Percentiles rank a stretch among this genome's conserved stretches.
These are phyloP conservation scores for Fusarium humuli DNA, from an alignment of 2,329 filamentous ascomycete genomes.

Conservation along the genomic window DNA sequence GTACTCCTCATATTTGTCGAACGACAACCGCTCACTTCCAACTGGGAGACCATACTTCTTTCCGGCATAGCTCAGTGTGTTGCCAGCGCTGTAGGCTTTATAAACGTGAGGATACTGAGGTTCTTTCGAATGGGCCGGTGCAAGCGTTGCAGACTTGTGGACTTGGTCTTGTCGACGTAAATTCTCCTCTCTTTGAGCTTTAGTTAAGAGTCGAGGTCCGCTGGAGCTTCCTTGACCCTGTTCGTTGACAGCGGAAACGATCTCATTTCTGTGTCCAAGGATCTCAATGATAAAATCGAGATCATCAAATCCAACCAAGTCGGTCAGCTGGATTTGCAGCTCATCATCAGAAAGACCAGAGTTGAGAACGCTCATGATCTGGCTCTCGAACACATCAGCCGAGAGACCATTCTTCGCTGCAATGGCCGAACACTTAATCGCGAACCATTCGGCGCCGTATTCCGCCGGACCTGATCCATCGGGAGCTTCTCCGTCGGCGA, in stretches of 20 bases:
- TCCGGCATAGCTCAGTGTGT: constrained; percentile 82
- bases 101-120: constrained; percentile 95
- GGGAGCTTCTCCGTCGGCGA: constrained; percentile 60
- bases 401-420: constrained; percentile 75
- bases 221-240: constrained; percentile 51
- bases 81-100: constrained; percentile 83
- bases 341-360: constrained; percentile 81
- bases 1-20: constrained; percentile 88
- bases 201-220: constrained; percentile 72
- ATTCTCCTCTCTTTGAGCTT: constrained; percentile 80
- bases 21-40: constrained; percentile 77
- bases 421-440: constrained; percentile 73
- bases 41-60: constrained; percentile 84
- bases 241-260: constrained; percentile 63
- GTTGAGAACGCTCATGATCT: constrained; percentile 79
- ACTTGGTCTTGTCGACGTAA: constrained; percentile 80
- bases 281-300: constrained; percentile 92
- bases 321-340: constrained; percentile 88
- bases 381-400: constrained; percentile 76
- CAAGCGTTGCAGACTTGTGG: constrained; percentile 82
- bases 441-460: constrained; percentile 78
- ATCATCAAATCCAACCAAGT: constrained; percentile 92
- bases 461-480: constrained; percentile 45
- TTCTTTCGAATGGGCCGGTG: constrained; percentile 76
- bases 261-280: constrained; percentile 79